These are phyloP conservation scores for Lachnellula suecica DNA, from an alignment of 2,329 filamentous ascomycete genomes.

Conservation along the genomic window DNA sequence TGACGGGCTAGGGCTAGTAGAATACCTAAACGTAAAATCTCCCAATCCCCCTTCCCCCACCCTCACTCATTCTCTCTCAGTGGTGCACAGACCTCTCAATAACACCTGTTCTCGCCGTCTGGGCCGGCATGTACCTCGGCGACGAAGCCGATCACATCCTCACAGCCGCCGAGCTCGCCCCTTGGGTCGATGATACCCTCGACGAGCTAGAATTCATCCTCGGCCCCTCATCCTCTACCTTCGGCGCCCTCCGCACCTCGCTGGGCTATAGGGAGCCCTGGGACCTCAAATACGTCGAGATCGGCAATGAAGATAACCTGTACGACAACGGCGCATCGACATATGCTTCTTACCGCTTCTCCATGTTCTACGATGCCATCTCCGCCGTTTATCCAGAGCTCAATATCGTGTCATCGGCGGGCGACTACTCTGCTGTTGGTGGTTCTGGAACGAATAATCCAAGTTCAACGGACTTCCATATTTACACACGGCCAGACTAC, in stretches of 20 bases:
- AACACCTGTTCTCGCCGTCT: constrained; percentile 46
- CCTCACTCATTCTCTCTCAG: no score
- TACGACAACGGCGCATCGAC: constrained; percentile 38
- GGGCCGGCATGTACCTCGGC: constrained; percentile 44
- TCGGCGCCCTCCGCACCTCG: constrained; percentile 46
- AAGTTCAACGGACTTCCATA: constrained; percentile 24
- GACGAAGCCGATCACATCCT: constrained; percentile 9
- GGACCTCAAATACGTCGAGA: constrained; percentile 50
- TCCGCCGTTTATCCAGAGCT: constrained; percentile 38
- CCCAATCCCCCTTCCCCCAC: background rate
- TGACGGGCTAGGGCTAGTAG: constrained; percentile 49
- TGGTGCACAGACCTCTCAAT: constrained; percentile 48
- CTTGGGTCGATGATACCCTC: constrained; percentile 46
- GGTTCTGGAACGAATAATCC: constrained; percentile 1
- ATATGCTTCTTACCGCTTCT: constrained; percentile 42
- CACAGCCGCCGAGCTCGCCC: constrained; percentile 33
- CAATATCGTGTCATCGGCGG: constrained; percentile 39
- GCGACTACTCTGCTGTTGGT: constrained; percentile 17
- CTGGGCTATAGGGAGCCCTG: constrained; percentile 51
- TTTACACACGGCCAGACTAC: constrained; percentile 25
- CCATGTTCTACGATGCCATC: constrained; percentile 48
- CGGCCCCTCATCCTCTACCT: constrained; percentile 42
- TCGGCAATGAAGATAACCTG: constrained; percentile 50
- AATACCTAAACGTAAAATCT: constrained; percentile 41
- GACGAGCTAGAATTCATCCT: constrained; percentile 53